phyloP scores from a whole-genome alignment of 768 basidiomycete species.

The Macrolepiota fuliginosa region DNA sequence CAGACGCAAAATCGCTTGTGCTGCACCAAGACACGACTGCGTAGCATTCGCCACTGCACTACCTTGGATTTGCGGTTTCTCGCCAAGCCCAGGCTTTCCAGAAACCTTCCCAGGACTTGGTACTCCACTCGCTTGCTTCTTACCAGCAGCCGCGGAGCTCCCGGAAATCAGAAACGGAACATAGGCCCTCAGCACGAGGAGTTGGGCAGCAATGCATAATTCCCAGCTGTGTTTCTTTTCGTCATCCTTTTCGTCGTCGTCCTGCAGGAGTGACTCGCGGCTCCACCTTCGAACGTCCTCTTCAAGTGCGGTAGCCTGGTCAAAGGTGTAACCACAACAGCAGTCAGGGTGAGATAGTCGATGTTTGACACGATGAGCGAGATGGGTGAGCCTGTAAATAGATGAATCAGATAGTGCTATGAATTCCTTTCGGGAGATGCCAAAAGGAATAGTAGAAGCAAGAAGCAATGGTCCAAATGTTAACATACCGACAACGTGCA shows the following conservation, averaged over 20 bases:
- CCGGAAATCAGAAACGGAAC: slow-evolving; percentile 52
- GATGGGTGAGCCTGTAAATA: slow-evolving; percentile 49
- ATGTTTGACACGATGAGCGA: slow-evolving; percentile 60
- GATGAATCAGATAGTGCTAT: not conserved
- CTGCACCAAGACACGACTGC: slow-evolving; percentile 60
- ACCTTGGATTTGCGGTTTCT: slow-evolving; percentile 31
- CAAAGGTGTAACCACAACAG: slow-evolving; percentile 50
- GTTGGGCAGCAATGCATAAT: slow-evolving; percentile 56
- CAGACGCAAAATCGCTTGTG: slow-evolving; percentile 60
- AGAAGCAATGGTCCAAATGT: not conserved
- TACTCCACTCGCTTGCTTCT: not conserved
- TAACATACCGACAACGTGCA: slow-evolving; percentile 19
- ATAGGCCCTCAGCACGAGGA: slow-evolving; percentile 62
- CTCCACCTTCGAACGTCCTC: slow-evolving; percentile 52
- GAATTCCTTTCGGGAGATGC: not conserved
- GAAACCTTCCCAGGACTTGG: not conserved
- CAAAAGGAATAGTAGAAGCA: not conserved
- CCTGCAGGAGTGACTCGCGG: slow-evolving; percentile 47
- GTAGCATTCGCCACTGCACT: slow-evolving; percentile 36
- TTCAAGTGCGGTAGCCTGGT: slow-evolving; percentile 60
- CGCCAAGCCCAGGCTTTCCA: slow-evolving; percentile 20
- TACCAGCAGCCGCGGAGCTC: not conserved
- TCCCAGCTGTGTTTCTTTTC: slow-evolving; percentile 28
- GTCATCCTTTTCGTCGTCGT: slow-evolving; percentile 36
- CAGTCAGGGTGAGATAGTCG: slow-evolving; percentile 40